Base-by-base conservation (phyloP, 345 rosid species). In the Populus tremula region DNA sequence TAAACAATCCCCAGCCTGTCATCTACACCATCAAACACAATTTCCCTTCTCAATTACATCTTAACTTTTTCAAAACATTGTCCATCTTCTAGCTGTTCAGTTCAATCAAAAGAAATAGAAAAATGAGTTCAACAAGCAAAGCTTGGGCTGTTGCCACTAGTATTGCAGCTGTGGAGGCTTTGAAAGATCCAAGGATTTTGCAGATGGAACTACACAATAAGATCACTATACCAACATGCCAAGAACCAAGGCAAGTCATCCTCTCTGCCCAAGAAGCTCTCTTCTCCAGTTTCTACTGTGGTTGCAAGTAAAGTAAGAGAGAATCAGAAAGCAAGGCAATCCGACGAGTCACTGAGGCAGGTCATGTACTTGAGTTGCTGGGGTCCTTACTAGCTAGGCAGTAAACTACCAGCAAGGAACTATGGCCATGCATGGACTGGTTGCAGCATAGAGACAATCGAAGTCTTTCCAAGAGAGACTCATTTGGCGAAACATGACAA, bases 121-220 rank as follows among this genome's bases (percentile, higher is more conserved):
- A 10, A n/a, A 80, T 77, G 81, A 80, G 86, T 70, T 76, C 76
- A 39, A 36, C 87, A 7, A 86, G 85, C 74, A 89, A 85, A 70
- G 82, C 92, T 1, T 90, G 91, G 90, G 33, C 75, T 0, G 89
- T 84, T 5, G 92, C 89, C 6, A 85, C 82, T 20, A 85, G 87
- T 64, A 73, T 90, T 20, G 94, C 87, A 29, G 89, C 87, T 6
- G 88, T 90, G 61, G 93, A 88, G 81, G 89, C 91, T 7, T 33
- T 88, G 21, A 92, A 90, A 43, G 91, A 89, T 70, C 90, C 90
- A 86, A 49, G 94, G 94, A 0, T 69, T 88, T 53, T 87, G 91
- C 72, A 77, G 97, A 25, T 88, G 90, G 90, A 92, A 86, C 78
- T 82, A 83, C 82, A 63, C 77, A 23, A 54, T 85, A 2, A 85